Base-by-base conservation (phyloP, 768 basidiomycete species). In the Hortiboletus campestris region DNA sequence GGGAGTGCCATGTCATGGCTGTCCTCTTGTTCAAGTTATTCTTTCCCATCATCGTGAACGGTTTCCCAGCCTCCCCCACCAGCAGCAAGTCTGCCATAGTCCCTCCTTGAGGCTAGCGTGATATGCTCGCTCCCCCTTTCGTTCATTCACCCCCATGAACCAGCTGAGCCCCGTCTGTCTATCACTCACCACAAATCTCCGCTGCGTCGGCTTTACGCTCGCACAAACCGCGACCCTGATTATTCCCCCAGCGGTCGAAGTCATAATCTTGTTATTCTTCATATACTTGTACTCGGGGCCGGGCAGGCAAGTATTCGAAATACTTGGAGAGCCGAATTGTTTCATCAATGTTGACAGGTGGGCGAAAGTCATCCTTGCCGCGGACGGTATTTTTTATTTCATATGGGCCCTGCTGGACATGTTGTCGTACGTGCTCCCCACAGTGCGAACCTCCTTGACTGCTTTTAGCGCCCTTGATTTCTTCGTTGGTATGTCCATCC, bases 111-210 rank as follows among this genome's bases (percentile, higher is more conserved):
- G 52, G 55, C 56, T 25, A 53, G 51, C 59, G 63, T 71, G 74
- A 73, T 58, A 76, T 77, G 76, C 74, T 54, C 65, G 46, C 63
- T 63, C 60, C 68, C 48, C 47, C 54, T 40, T 53, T 64, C 53
- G 25, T 44, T 46, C 57, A 2, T 57, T 58, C 17, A 35, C 45
- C 54, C 42, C 38, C 36, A 67, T 63, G 65, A 61, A 41, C 56
- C 75, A 73, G 70, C 80, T 79, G 79, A 76, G 71, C 73, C 77
- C 79, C 55, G 38, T 83, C 64, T 92, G 89, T 72, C 75, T 91
- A 58, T 91, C 90, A 31, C 74, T 81, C 36, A 81, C 84, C 55
- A 72, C 86, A 39, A 87, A 83, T 59, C 81, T 92, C 59, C 89
- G 89, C 56, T 92, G 89, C 67, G 70, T 80, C 58, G 75, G 78